Conservation (phyloP, 805 yeast species). For the Priceomyces carsonii region DNA sequence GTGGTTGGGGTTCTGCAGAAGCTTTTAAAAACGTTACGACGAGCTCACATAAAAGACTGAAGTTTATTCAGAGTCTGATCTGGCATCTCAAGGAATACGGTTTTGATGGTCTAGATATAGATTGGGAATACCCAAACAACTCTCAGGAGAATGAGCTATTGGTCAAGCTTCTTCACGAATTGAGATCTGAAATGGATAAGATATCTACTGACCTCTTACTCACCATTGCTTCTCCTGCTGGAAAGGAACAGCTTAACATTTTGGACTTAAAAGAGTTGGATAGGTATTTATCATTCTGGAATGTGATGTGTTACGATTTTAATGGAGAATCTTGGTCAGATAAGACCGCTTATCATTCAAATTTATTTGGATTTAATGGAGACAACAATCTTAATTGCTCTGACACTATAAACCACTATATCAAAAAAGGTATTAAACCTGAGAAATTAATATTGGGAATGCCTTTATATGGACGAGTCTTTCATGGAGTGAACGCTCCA, state of each 20-base stretch:
- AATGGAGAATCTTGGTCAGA: slow-evolving; percentile 71
- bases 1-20: slow-evolving; percentile 68
- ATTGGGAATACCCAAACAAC: slow-evolving; percentile 85
- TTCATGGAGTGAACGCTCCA: slow-evolving; percentile 30
- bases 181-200: slow-evolving; percentile 41
- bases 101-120: slow-evolving; percentile 90
- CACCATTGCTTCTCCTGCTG: slow-evolving; percentile 79
- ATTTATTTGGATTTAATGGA: slow-evolving; percentile 48
- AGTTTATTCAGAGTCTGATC: slow-evolving; percentile 53
- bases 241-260: slow-evolving; percentile 41
- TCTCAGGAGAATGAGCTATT: slow-evolving; percentile 46
- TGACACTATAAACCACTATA: slow-evolving; percentile 47
- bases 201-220: slow-evolving; percentile 41
- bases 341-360: slow-evolving; percentile 66
- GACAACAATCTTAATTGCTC: slow-evolving; percentile 48
- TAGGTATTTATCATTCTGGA: slow-evolving; percentile 64
- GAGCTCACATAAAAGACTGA: slow-evolving; percentile 25
- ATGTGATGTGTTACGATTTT: slow-evolving; percentile 90
- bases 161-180: slow-evolving; percentile 38
- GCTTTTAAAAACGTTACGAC: slow-evolving; percentile 33
- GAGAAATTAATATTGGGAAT: slow-evolving; percentile 73
- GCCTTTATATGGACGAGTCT: slow-evolving; percentile 75
- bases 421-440: slow-evolving; percentile 42
- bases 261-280: slow-evolving; percentile 59
- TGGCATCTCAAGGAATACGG: slow-evolving; percentile 52